Percentiles rank a stretch among this genome's conserved stretches.
Evolutionary conservation across 768 basidiomycete genomes (phyloP).

Genomic region (Tricholoma bakamatsutake): DNA sequence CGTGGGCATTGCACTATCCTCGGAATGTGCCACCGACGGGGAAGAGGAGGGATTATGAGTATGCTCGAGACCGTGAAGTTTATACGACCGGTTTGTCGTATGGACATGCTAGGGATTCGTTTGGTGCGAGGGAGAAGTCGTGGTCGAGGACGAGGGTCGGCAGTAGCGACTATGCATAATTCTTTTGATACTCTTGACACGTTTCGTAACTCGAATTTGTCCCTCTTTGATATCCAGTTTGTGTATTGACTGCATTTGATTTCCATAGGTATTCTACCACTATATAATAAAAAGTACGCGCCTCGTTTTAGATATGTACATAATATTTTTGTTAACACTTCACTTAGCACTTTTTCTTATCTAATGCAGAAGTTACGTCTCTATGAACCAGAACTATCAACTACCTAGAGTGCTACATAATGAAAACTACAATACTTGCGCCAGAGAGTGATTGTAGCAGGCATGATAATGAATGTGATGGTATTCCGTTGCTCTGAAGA

Average conservation of each 20-base stretch:
- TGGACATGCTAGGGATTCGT: neutral
- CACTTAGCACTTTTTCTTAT: too few species aligned
- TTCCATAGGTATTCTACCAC: too few species aligned
- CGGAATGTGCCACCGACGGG: neutral
- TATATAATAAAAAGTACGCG: too few species aligned
- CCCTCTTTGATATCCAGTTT: neutral
- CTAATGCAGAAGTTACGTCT: too few species aligned
- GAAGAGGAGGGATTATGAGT: neutral
- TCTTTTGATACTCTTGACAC: neutral
- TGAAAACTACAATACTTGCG: neutral
- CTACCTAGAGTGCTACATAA: neutral
- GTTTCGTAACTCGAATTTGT: neutral
- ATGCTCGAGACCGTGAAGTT: neutral
- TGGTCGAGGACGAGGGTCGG: neutral
- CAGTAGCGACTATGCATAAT: neutral
- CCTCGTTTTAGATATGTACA: too few species aligned
- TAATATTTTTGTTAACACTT: too few species aligned
- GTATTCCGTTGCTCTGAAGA: neutral
- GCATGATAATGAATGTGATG: neutral
- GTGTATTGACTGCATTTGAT: too few species aligned
- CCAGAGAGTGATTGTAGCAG: neutral
- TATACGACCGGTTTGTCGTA: neutral
- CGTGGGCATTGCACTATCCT: neutral
- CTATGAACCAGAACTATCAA: too few species aligned
- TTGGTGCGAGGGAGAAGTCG: neutral